Evolutionary conservation across 176 grass and related monocot species (phyloP).

Genomic region (Oryza nivara): DNA sequence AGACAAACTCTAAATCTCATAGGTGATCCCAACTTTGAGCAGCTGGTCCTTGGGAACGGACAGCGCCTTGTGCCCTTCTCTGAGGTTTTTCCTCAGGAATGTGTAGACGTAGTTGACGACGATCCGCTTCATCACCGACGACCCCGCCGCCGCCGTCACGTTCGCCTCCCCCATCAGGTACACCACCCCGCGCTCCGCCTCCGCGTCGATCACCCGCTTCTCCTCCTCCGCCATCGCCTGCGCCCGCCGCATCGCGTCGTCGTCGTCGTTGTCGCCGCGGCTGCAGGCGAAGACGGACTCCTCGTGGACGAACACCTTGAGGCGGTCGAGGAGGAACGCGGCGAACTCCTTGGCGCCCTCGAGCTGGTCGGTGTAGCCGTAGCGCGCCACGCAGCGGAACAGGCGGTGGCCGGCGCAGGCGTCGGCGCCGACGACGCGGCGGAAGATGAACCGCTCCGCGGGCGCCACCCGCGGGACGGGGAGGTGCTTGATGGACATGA

Average conservation of each 20-base stretch:
- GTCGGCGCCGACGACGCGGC: slow-evolving; percentile 44
- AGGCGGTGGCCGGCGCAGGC: not conserved
- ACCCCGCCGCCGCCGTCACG: slow-evolving; percentile 44
- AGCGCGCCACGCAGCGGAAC: slow-evolving; percentile 60
- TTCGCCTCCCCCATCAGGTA: slow-evolving; percentile 55
- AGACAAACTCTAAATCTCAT: slow-evolving; percentile 36
- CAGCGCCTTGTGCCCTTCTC: slow-evolving; percentile 52
- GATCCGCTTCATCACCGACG: slow-evolving; percentile 51
- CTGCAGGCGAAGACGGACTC: slow-evolving; percentile 23
- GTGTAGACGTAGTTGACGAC: slow-evolving; percentile 53
- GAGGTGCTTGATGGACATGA: slow-evolving; percentile 64
- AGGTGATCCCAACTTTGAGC: slow-evolving; percentile 69
- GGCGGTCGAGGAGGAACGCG: slow-evolving; percentile 40
- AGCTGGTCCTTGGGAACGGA: slow-evolving; percentile 57
- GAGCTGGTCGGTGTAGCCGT: slow-evolving; percentile 59
- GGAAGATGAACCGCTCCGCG: slow-evolving; percentile 62
- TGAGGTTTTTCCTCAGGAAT: slow-evolving; percentile 58
- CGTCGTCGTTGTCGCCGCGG: not conserved
- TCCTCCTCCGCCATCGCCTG: slow-evolving; percentile 16
- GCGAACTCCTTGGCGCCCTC: slow-evolving; percentile 50
- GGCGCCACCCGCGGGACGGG: slow-evolving; percentile 45
- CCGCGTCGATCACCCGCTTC: slow-evolving; percentile 40
- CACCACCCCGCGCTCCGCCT: slow-evolving; percentile 52
- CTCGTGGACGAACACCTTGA: slow-evolving; percentile 53
- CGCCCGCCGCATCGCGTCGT: not conserved